Evolutionary conservation across 78 protist species (phyloP), one percentile per base, ranked within the genome.

Genomic region (Dictyostelium purpureum): DNA sequence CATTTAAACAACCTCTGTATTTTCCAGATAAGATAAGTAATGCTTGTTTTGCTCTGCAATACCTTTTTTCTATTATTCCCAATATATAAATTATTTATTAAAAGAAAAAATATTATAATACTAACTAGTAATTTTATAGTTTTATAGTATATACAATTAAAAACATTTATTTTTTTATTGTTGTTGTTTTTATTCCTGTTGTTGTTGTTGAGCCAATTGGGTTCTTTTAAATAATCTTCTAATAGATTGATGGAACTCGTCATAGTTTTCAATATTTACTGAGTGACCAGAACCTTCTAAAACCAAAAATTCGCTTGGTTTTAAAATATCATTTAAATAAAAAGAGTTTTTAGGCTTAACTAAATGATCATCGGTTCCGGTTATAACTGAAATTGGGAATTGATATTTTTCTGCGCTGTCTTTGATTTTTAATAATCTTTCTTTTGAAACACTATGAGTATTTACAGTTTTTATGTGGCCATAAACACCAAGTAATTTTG

Each of bases 211-310:
- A n/a, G n/a, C n/a, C n/a, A n/a, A n/a, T n/a, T n/a, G 33, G n/a
- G 71, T 28, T 61, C 94, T 76, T 31, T 78, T 74, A 38, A 90
- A 52, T 75, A 79, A 49, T 79, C 82, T 67, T 0, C 59, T 14
- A 7, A 90, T 26, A 14, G 94, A 88, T 0, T 63, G 59, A 49
- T 90, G 81, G 51, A 90, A 90, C 6, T 90, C 89, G 11, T 70
- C 26, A 31, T 78, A 37, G n/a, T 90, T 24, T 65, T 90, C 94
- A 12, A 75, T 71, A 28, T 90, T 77, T 26, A 90, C 73, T 40
- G 70, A 42, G 28, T 90, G 94, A 65, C 94, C 94, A 47, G 82
- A 19, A 42, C 63, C 78, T 35, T 90, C 24, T 42, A 70, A 90
- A 21, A 75, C 57, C 0, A 79, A 24, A 43, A 81, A 90, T 49